These are phyloP conservation scores for Colletotrichum sidae DNA, from an alignment of 2,329 filamentous ascomycete species.

Conservation along the genomic window DNA sequence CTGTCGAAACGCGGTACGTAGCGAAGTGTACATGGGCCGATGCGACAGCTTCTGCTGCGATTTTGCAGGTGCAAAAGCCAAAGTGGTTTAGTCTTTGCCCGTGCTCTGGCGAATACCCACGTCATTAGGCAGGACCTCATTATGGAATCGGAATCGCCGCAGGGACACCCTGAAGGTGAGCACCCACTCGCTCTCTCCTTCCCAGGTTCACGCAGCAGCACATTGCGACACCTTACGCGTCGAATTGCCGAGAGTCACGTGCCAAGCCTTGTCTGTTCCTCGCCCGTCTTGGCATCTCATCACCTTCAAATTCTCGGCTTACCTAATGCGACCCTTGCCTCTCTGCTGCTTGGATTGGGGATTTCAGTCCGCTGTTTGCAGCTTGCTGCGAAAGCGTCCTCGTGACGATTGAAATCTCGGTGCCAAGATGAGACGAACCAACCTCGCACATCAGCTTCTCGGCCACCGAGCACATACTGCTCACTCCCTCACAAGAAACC, in stretches of 20 bases:
- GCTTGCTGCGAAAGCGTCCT: background rate
- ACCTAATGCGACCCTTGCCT: constrained; percentile 8
- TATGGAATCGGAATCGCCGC: constrained; percentile 16
- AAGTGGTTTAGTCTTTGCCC: constrained; percentile 4
- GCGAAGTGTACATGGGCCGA: too few relatives aligned
- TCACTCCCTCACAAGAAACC: too few relatives aligned
- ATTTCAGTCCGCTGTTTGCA: background rate
- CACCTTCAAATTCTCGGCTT: constrained; percentile 12
- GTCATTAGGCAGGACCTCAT: constrained; percentile 20
- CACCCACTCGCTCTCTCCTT: too few relatives aligned
- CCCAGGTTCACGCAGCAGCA: background rate
- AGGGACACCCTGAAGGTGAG: constrained; percentile 2
- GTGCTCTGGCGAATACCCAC: constrained; percentile 9
- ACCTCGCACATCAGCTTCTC: background rate
- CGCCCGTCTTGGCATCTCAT: background rate
- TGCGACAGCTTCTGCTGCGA: background rate
- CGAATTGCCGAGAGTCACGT: constrained; percentile 32
- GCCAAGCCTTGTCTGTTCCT: constrained; percentile 22
- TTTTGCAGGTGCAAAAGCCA: constrained; percentile 13
- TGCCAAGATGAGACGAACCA: constrained; percentile 6
- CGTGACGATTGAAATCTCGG: background rate
- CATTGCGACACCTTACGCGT: constrained; percentile 29
- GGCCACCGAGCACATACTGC: too few relatives aligned
- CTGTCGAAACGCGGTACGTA: too few relatives aligned
- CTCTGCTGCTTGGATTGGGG: too few relatives aligned